A percentile compares a stretch with the other conserved stretches of the same genome.
These are phyloP conservation scores for Eucalyptus paniculata DNA, from an alignment of 345 rosid species.

Conservation along the genomic window DNA sequence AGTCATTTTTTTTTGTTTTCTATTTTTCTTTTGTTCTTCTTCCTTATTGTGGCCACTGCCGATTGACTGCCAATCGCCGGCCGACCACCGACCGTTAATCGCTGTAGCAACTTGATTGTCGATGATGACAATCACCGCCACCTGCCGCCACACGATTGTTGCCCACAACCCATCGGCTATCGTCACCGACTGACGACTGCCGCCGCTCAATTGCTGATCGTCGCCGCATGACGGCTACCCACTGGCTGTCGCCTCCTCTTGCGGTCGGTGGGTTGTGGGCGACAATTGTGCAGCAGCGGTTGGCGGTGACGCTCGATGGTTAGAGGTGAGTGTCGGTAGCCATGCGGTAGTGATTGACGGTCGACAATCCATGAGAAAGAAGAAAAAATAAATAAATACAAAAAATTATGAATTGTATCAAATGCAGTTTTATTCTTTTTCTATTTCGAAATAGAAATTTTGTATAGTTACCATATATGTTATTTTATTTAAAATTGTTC, in stretches of 20 bases:
- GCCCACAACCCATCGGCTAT: too few species aligned
- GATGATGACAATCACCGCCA: too few species aligned
- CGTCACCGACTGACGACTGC: rapidly evolving
- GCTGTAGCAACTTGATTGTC: too few species aligned
- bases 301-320: rapidly evolving
- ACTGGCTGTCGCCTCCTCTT: rapidly evolving
- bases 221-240: too few species aligned
- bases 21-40: rapidly evolving
- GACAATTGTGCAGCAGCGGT: rapidly evolving
- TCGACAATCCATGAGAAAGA: rapidly evolving
- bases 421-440: too few species aligned
- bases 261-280: rapidly evolving
- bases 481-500: too few species aligned
- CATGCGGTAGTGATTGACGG: rapidly evolving
- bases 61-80: rapidly evolving
- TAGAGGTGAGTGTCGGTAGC: rapidly evolving
- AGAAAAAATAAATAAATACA: too few species aligned
- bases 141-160: too few species aligned
- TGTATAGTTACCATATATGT: rapidly evolving
- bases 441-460: rapidly evolving
- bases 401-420: too few species aligned
- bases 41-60: rapidly evolving
- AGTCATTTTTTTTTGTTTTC: too few species aligned
- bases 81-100: too few species aligned
- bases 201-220: too few species aligned